Evolutionary conservation across 2,329 filamentous ascomycete genomes (phyloP), one percentile per base, ranked within the genome.

Genomic region (Fusarium mangiferae): DNA sequence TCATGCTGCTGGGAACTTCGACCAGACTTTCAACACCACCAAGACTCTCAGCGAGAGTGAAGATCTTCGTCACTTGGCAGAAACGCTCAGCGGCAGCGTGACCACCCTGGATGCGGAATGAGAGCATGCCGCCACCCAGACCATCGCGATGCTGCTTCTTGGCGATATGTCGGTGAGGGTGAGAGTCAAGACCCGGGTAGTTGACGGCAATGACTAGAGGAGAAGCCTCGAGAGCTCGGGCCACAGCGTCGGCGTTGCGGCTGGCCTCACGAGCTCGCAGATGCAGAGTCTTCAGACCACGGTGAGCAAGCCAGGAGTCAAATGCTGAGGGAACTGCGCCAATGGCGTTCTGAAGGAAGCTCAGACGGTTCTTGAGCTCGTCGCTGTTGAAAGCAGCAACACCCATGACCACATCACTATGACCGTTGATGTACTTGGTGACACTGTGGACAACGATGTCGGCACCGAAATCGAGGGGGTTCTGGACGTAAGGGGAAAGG

Each of bases 381-480:
- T 94, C 91, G 36, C 92, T 93, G 88, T 98, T 98, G 89, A 97
- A 97, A 57, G 96, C 96, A 52, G 95, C 96, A 36, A 96, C 93
- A 75, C 96, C 96, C 96, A 99, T 99, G 78, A 98, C 92, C 14
- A 99, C 96, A 82, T 99, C 96, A 81, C 91, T 90, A 86, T 99
- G 96, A 57, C 96, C 96, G 83, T 98, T 98, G 86, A 99, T 98
- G 86, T 98, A 99, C 86, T 99, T 99, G 49, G 96, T 99, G 63
- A 99, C 96, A 62, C 92, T 95, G 88, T 98, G 96, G 48, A 98
- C 93, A 76, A 98, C 96, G 74, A 98, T 95, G 83, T 99, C 96
- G 77, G 96, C 96, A 77, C 96, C 96, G 81, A 96, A 94, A 81
- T 97, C 92, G 63, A 99, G 90, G 7, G 96, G 96, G 84, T 98